These are phyloP conservation scores for Tarenaya hassleriana DNA, from an alignment of 345 rosid species.

Conservation along the genomic window DNA sequence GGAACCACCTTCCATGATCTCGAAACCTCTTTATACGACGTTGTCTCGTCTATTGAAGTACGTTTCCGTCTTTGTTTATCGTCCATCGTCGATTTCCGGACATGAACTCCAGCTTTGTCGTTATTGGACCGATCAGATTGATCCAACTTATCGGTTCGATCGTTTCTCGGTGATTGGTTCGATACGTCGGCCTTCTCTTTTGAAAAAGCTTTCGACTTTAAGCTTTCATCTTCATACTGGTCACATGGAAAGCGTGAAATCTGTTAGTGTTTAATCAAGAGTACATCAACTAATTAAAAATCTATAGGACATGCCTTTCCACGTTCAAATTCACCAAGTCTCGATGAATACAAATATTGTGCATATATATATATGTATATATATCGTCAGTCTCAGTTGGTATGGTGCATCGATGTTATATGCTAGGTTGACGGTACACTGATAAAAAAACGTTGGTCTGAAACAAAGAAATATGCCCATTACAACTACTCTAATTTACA, in stretches of 20 bases:
- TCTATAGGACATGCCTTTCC: background rate
- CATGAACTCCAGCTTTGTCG: too few species aligned
- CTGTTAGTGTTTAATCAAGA: background rate
- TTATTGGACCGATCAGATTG: constrained; percentile 10
- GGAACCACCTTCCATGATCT: constrained; percentile 48
- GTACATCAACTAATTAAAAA: background rate
- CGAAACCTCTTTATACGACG: constrained; percentile 26
- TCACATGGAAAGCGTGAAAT: constrained; percentile 6
- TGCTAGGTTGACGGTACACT: too few species aligned
- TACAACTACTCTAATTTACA: too few species aligned
- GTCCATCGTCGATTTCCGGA: constrained; percentile 1
- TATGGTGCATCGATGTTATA: too few species aligned
- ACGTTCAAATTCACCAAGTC: too few species aligned
- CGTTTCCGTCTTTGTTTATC: constrained; percentile 14
- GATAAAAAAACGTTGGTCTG: too few species aligned
- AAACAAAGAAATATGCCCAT: too few species aligned
- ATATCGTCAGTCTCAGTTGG: too few species aligned
- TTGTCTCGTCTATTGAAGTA: constrained; percentile 17
- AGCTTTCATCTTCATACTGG: constrained; percentile 16
- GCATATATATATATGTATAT: too few species aligned
- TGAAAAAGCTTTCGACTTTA: constrained; percentile 11
- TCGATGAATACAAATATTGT: too few species aligned
- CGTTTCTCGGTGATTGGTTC: constrained; percentile 12
- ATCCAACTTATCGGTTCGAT: background rate
- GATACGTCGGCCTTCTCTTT: constrained; percentile 2